Base-by-base conservation (phyloP, 768 basidiomycete genomes). In the Hypsizygus marmoreus region DNA sequence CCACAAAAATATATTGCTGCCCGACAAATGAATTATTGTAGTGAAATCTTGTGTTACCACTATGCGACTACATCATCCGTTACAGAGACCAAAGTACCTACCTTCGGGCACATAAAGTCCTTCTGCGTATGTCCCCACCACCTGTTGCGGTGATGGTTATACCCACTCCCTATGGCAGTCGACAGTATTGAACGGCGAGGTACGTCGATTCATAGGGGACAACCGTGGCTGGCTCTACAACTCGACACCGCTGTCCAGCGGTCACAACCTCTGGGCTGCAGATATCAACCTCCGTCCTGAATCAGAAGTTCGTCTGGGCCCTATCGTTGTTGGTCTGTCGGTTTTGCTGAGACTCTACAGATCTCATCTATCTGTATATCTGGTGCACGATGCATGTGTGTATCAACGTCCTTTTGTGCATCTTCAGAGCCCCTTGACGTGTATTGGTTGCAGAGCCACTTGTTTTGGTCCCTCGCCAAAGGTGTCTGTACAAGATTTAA, bases 401-500 rank as follows among this genome's bases (percentile, higher is more conserved):
- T 64, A 34, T 13, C 51, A 43, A 10, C 10, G 26, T 51, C 12
- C 26, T 17, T 38, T 32, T 30, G 7, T 23, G 14, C 6, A 20
- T 25, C 14, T 20, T 40, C 14, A 40, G 29, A 45, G 19, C 13
- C 14, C 12, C 30, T 47, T 45, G 8, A 50, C 31, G 26, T 16
- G 50, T 13, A 30, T 43, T 25, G 75, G 53, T 19, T 40, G 9
- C 50, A 85, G 82, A 31, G 76, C 81, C 2, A 79, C 82, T 4
- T 77, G 79, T 34, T 75, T 81, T 48, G 82, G 82, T 16, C 71
- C 79, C 28, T 61, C 68, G 4, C 73, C 74, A 24, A 77, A 68
- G 50, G 66, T 85, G n/a, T 61, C 75, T 11, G 67, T 82, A 11
- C 68, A 78, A 32, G 72, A 77, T 53, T 56, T 75, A 8, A 54